Percentiles rank a stretch among this genome's conserved stretches.
phyloP scores from a whole-genome alignment of 192 early-diverging fungal species.

The Umbelopsis isabellina region DNA sequence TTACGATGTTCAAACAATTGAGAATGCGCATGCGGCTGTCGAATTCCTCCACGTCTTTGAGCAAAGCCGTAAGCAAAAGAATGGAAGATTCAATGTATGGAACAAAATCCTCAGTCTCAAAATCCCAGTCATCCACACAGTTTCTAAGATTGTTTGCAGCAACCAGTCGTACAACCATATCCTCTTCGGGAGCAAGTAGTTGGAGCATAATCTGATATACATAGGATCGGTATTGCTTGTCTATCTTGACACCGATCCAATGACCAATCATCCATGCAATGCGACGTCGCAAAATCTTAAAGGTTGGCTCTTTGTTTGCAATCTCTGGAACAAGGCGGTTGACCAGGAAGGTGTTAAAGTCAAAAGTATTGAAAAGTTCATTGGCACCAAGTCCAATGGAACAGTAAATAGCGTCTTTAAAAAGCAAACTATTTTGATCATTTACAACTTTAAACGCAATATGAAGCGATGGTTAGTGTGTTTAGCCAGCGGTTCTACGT shows the following conservation, averaged over 20 bases:
- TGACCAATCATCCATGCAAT: constrained; percentile 84
- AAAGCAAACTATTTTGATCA: constrained; percentile 54
- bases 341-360: constrained; percentile 80
- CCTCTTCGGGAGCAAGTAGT: constrained; percentile 69
- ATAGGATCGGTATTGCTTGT: constrained; percentile 57
- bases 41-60: constrained; percentile 70
- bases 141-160: constrained; percentile 65
- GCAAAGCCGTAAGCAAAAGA: constrained; percentile 55
- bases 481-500: constrained; percentile 26
- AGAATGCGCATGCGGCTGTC: constrained; percentile 79
- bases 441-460: constrained; percentile 24
- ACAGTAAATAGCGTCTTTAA: constrained; percentile 81
- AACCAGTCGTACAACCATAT: constrained; percentile 80
- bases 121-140: constrained; percentile 90
- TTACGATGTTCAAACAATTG: constrained; percentile 71
- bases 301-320: constrained; percentile 51
- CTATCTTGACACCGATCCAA: constrained; percentile 83
- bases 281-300: constrained; percentile 61
- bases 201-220: constrained; percentile 78
- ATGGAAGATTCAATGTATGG: constrained; percentile 70
- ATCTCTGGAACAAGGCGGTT: constrained; percentile 63
- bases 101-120: constrained; percentile 68
- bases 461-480: not conserved
- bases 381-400: constrained; percentile 81
- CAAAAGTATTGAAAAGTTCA: constrained; percentile 78